Percentiles rank a stretch among this genome's conserved stretches.
These are phyloP conservation scores for Magnolia kwangsiensis DNA, from an alignment of 164 flowering plant genomes.

Conservation along the genomic window DNA sequence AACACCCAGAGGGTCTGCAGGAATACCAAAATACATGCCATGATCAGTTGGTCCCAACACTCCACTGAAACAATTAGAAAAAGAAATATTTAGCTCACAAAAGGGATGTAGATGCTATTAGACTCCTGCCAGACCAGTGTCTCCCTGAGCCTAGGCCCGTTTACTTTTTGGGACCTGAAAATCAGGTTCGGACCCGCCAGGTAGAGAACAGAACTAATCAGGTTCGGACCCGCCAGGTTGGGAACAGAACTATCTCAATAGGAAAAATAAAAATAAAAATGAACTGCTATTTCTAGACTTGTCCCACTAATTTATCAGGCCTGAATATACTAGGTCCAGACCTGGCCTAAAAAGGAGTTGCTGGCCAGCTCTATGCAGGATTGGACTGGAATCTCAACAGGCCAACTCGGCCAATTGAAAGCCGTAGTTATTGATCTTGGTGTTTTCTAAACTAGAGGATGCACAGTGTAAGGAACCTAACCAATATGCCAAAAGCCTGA, in stretches of 20 bases:
- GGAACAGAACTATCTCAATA: no score
- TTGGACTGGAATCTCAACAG: background rate
- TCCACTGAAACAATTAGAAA: no score
- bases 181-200: background rate
- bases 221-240: background rate
- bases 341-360: background rate
- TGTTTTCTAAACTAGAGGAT: background rate
- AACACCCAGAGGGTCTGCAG: conserved; percentile 81
- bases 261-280: no score
- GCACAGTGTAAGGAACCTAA: no score
- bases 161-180: background rate
- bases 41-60: background rate
- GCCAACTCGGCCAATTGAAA: background rate
- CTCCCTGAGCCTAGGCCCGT: background rate
- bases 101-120: background rate
- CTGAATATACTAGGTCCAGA: background rate
- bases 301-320: no score
- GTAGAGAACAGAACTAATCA: no score
- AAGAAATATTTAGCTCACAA: no score
- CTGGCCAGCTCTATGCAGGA: background rate
- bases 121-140: no score
- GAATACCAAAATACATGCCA: background rate
- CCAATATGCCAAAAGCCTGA: no score
- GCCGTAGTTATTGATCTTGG: background rate
- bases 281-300: no score